phyloP scores from a whole-genome alignment of 768 basidiomycete genomes.

The Kwoniella pini region DNA sequence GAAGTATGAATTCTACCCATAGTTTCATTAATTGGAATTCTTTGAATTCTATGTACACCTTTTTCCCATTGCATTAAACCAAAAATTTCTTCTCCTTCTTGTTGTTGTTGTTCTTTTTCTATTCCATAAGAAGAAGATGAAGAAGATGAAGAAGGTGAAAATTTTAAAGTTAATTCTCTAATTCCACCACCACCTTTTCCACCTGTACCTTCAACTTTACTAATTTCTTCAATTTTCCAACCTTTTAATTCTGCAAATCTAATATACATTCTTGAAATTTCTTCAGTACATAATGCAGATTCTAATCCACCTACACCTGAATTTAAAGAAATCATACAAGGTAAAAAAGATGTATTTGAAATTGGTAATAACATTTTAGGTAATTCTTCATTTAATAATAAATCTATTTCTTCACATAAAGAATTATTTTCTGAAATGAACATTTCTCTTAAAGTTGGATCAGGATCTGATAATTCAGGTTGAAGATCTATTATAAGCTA shows the following conservation, averaged over 20 bases:
- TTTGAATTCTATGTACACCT: conserved; percentile 92
- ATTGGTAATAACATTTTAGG: conserved; percentile 73
- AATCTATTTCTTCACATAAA: conserved; percentile 56
- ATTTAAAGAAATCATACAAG: conserved; percentile 85
- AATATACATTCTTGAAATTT: conserved; percentile 79
- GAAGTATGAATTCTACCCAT: conserved; percentile 89
- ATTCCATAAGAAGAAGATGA: neutral
- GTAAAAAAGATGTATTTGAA: conserved; percentile 66
- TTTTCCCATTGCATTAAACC: conserved; percentile 75
- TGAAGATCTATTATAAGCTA: conserved; percentile 70
- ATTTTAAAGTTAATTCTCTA: conserved; percentile 54
- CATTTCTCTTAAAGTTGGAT: conserved; percentile 71
- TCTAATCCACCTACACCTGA: conserved; percentile 92
- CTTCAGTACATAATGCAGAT: conserved; percentile 74
- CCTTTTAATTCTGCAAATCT: conserved; percentile 62
- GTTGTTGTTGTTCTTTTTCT: conserved; percentile 76
- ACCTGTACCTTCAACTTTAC: conserved; percentile 32
- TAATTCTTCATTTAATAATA: conserved; percentile 55
- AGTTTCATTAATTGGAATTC: conserved; percentile 87
- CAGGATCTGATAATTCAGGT: conserved; percentile 69
- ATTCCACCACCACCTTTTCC: conserved; percentile 37
- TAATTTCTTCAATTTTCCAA: conserved; percentile 62
- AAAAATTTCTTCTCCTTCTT: conserved; percentile 61
- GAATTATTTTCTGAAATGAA: conserved; percentile 67
- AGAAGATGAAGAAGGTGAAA: conserved; percentile 39